Percentiles rank a stretch among this genome's conserved stretches.
Conservation (phyloP, 148 eudicot species). For the Persicaria maculosa region DNA sequence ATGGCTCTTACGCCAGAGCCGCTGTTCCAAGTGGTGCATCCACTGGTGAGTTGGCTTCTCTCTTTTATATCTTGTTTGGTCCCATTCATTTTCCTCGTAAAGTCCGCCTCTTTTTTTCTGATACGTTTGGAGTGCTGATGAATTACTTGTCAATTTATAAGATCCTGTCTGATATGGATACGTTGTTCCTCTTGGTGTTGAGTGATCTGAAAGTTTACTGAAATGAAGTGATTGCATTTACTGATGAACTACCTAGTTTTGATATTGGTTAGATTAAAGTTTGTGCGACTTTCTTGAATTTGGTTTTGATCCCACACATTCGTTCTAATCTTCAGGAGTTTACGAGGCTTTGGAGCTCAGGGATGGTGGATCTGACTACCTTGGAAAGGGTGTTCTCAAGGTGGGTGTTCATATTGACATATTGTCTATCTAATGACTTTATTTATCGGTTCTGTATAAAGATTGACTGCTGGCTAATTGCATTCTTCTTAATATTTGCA, state of each 20-base stretch:
- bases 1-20: conserved; percentile 67
- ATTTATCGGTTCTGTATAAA: not conserved
- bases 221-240: not conserved
- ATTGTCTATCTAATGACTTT: not conserved
- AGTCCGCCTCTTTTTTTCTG: no score
- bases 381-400: conserved; percentile 96
- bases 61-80: no score
- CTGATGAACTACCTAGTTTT: no score
- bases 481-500: conserved; percentile 19
- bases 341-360: conserved; percentile 95
- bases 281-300: not conserved
- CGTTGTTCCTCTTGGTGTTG: not conserved
- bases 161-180: no score
- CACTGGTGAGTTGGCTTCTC: conserved; percentile 52
- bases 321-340: conserved; percentile 42
- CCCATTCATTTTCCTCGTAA: no score
- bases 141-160: no score
- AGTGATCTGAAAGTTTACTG: not conserved
- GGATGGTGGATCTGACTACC: conserved; percentile 91
- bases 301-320: conserved; percentile 3
- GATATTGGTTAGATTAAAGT: not conserved
- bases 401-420: conserved; percentile 21
- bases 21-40: conserved; percentile 99
- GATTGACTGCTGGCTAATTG: conserved; percentile 16
- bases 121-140: no score